These are phyloP conservation scores for Globisporangium ultimum DNA, from an alignment of 352 stramenopile species.

Conservation along the genomic window DNA sequence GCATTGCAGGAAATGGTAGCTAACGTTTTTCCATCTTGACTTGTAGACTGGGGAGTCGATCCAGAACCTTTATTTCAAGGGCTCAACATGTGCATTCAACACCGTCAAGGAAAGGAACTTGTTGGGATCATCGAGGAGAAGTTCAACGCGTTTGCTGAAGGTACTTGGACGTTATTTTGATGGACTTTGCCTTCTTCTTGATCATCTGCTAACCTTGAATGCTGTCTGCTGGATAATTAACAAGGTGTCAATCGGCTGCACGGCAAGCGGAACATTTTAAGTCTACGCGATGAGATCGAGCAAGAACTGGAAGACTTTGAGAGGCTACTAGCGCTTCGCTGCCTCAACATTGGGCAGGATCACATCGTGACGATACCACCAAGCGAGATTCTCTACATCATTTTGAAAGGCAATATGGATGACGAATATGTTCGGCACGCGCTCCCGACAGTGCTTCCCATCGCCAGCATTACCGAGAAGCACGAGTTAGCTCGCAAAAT, in stretches of 20 bases:
- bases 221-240: background rate
- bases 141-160: conserved; percentile 50
- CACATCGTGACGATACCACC: conserved; percentile 34
- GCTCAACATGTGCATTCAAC: conserved; percentile 56
- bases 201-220: background rate
- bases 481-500: conserved; percentile 45
- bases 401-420: conserved; percentile 45
- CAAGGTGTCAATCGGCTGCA: conserved; percentile 55
- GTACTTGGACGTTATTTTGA: conserved; percentile 7
- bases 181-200: conserved; percentile 3
- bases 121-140: conserved; percentile 35
- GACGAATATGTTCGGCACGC: conserved; percentile 63
- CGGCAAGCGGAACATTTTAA: conserved; percentile 41
- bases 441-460: conserved; percentile 50
- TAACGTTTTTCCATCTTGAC: background rate
- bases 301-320: conserved; percentile 74
- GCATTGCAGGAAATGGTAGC: background rate
- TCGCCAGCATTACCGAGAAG: conserved; percentile 61
- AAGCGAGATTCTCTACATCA: conserved; percentile 57
- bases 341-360: conserved; percentile 52
- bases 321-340: conserved; percentile 48
- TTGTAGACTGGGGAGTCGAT: conserved; percentile 65
- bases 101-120: conserved; percentile 40
- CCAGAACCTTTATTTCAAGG: conserved; percentile 59
- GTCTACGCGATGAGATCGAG: conserved; percentile 59